Evolutionary conservation across 139 green algal species (phyloP).

Genomic region (Picochlorum sp.): DNA sequence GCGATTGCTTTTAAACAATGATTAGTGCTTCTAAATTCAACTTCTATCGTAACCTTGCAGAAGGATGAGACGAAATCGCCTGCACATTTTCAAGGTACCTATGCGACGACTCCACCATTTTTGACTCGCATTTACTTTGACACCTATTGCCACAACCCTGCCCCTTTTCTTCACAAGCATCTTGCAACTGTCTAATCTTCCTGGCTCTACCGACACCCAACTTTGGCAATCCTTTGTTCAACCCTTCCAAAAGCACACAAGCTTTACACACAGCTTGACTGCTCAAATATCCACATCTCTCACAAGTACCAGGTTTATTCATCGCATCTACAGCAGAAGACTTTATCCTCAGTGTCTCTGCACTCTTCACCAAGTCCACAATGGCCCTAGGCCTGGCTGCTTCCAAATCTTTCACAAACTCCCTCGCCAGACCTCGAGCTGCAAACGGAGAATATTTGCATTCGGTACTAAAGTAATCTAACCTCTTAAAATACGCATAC

Average conservation of each 20-base stretch:
- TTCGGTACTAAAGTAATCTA: slow-evolving; percentile 96
- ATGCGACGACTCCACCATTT: too few relatives aligned
- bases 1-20: too few relatives aligned
- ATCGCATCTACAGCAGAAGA: not conserved
- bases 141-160: too few relatives aligned
- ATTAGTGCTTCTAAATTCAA: too few relatives aligned
- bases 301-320: slow-evolving; percentile 42
- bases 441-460: slow-evolving; percentile 93
- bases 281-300: slow-evolving; percentile 72
- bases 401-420: slow-evolving; percentile 96
- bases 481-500: slow-evolving; percentile 97
- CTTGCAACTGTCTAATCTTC: not conserved
- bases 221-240: slow-evolving; percentile 57
- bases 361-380: slow-evolving; percentile 75
- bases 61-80: too few relatives aligned
- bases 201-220: slow-evolving; percentile 31
- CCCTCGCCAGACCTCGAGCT: slow-evolving; percentile 76
- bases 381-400: slow-evolving; percentile 63
- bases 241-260: slow-evolving; percentile 73
- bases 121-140: too few relatives aligned
- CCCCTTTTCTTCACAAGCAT: not conserved
- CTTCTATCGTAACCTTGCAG: too few relatives aligned
- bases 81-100: too few relatives aligned
- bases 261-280: slow-evolving; percentile 85
- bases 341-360: slow-evolving; percentile 48